Percentiles rank a stretch among this genome's conserved stretches.
phyloP scores from a whole-genome alignment of 345 rosid species.

The Salix suchowensis region DNA sequence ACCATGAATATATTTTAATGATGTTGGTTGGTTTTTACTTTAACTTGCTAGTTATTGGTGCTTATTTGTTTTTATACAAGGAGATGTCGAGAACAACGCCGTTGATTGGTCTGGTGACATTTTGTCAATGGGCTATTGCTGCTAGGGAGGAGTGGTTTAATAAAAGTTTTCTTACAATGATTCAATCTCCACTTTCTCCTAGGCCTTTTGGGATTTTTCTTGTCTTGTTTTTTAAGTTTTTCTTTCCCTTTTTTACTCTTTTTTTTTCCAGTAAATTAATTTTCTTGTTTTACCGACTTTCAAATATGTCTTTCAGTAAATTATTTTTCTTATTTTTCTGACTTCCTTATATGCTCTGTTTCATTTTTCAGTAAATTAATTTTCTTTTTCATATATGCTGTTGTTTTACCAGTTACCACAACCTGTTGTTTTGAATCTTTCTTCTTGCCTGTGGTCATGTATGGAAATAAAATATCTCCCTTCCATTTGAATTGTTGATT shows the following conservation, averaged over 20 bases:
- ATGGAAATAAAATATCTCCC: background rate
- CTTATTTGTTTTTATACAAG: background rate
- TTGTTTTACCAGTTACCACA: too few relatives aligned
- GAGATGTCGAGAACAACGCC: background rate
- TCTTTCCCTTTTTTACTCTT: background rate
- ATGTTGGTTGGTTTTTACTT: slow-evolving; percentile 3
- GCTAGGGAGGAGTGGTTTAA: too few relatives aligned
- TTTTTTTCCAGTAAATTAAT: background rate
- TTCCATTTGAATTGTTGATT: background rate
- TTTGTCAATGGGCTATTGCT: too few relatives aligned
- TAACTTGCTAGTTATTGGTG: background rate
- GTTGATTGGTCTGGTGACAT: background rate
- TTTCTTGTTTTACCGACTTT: background rate
- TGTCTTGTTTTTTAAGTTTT: background rate
- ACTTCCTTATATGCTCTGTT: too few relatives aligned
- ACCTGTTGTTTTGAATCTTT: background rate
- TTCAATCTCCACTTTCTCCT: too few relatives aligned
- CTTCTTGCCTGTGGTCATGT: background rate
- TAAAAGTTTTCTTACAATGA: too few relatives aligned
- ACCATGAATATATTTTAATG: background rate
- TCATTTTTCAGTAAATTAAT: background rate
- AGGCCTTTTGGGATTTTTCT: too few relatives aligned
- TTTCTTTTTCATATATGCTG: too few relatives aligned
- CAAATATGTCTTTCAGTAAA: too few relatives aligned
- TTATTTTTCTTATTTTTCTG: too few relatives aligned